phyloP scores from a whole-genome alignment of 805 yeast species.

The Saturnispora serradocipensis region DNA sequence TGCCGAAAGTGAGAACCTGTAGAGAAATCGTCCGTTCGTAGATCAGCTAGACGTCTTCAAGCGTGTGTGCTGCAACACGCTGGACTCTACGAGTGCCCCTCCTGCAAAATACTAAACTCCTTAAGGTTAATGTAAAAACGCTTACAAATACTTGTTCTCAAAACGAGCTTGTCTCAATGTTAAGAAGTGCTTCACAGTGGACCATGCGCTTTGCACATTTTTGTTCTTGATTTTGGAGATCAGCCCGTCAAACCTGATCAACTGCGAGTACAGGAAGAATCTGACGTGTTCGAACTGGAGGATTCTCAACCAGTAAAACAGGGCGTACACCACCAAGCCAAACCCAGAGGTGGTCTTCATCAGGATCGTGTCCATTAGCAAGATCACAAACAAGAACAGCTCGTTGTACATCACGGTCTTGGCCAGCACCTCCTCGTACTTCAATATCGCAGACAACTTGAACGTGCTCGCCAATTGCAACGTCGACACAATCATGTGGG shows the following conservation, averaged over 20 bases:
- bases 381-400: conserved; percentile 41
- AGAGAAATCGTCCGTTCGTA: too few relatives aligned
- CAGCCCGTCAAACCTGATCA: conserved; percentile 36
- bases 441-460: conserved; percentile 33
- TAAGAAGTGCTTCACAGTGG: conserved; percentile 31
- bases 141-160: conserved; percentile 17
- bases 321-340: conserved; percentile 46
- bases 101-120: neutral
- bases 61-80: too few relatives aligned
- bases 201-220: conserved; percentile 35
- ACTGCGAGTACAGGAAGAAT: conserved; percentile 32
- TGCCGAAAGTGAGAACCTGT: neutral
- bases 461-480: conserved; percentile 42
- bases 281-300: conserved; percentile 44
- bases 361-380: conserved; percentile 49
- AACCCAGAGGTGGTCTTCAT: conserved; percentile 63
- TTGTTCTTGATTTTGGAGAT: conserved; percentile 36
- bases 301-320: conserved; percentile 65
- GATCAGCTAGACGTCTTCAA: too few relatives aligned
- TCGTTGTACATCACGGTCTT: conserved; percentile 53
- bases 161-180: conserved; percentile 32
- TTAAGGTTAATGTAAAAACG: neutral
- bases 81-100: neutral
- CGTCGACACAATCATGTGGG: conserved; percentile 46
- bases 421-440: conserved; percentile 32